Percentiles rank a stretch among this genome's conserved stretches.
Conservation (phyloP, 495 filamentous ascomycete genomes). For the Penicillium steckii region DNA sequence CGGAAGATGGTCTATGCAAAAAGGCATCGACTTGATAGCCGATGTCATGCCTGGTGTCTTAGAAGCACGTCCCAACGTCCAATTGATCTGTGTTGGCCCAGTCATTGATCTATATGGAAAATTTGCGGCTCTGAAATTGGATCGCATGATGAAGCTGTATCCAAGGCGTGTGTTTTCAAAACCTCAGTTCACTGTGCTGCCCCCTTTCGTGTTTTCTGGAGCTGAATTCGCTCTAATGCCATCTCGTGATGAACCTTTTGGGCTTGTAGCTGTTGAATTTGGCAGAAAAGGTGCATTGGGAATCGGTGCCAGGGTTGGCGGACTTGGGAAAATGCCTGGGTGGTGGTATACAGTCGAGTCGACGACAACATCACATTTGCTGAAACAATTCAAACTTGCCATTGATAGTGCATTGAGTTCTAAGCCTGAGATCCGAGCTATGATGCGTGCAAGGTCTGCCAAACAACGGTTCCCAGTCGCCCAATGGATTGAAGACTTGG, state of each 20-base stretch:
- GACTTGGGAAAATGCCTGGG: conserved; percentile 78
- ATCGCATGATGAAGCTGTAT: conserved; percentile 69
- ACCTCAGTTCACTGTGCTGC: conserved; percentile 73
- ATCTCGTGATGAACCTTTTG: conserved; percentile 78
- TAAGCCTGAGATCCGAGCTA: conserved; percentile 53
- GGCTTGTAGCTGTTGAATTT: conserved; percentile 79
- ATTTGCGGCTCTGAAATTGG: conserved; percentile 73
- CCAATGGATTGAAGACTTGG: conserved; percentile 64
- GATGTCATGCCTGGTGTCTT: conserved; percentile 72
- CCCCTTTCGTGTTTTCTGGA: conserved; percentile 74
- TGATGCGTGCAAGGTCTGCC: conserved; percentile 74
- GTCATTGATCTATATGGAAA: conserved; percentile 78
- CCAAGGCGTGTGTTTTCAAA: conserved; percentile 75
- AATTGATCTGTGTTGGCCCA: conserved; percentile 70
- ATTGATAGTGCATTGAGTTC: conserved; percentile 66
- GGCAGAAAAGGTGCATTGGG: conserved; percentile 75
- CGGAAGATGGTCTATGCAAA: conserved; percentile 77
- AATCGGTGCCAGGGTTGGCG: conserved; percentile 65
- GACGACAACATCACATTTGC: conserved; percentile 64
- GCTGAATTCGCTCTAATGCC: conserved; percentile 80
- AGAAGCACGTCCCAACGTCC: conserved; percentile 64
- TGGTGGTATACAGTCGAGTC: conserved; percentile 73
- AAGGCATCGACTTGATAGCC: conserved; percentile 75
- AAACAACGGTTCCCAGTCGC: conserved; percentile 75
- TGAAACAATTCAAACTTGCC: conserved; percentile 70